Evolutionary conservation across 306 rosid genomes (phyloP).

Genomic region (Citrullus colocynthis): DNA sequence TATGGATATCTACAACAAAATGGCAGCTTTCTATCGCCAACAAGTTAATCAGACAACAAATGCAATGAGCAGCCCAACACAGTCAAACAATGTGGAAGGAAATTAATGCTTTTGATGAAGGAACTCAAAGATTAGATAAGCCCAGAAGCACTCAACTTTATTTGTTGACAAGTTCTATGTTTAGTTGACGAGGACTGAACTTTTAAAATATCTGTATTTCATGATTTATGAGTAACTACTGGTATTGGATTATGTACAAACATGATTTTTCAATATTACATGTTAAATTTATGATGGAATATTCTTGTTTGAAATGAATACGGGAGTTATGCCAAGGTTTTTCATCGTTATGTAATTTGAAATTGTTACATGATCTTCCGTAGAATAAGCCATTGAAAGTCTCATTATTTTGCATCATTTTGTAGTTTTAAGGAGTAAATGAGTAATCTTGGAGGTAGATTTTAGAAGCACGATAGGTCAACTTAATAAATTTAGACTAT

Average conservation of each 20-base stretch:
- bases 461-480: neutral
- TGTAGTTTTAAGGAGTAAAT: neutral
- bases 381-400: no score
- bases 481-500: neutral
- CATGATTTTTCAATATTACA: neutral
- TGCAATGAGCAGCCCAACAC: slow-evolving; percentile 15
- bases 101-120: slow-evolving; percentile 1
- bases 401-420: neutral
- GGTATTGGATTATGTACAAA: neutral
- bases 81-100: slow-evolving; percentile 17
- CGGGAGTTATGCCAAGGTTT: neutral
- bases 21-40: slow-evolving; percentile 29
- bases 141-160: neutral
- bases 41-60: slow-evolving; percentile 23
- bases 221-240: neutral
- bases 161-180: neutral
- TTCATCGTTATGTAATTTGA: neutral
- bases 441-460: neutral
- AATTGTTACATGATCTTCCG: no score
- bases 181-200: neutral
- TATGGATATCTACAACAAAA: slow-evolving; percentile 32
- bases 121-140: neutral
- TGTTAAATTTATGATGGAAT: neutral
- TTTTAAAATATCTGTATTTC: slow-evolving; percentile 1
- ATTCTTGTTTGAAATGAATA: no score